These are phyloP conservation scores for Puccinia triticina DNA, from an alignment of 1,284 basidiomycete genomes.

Conservation along the genomic window DNA sequence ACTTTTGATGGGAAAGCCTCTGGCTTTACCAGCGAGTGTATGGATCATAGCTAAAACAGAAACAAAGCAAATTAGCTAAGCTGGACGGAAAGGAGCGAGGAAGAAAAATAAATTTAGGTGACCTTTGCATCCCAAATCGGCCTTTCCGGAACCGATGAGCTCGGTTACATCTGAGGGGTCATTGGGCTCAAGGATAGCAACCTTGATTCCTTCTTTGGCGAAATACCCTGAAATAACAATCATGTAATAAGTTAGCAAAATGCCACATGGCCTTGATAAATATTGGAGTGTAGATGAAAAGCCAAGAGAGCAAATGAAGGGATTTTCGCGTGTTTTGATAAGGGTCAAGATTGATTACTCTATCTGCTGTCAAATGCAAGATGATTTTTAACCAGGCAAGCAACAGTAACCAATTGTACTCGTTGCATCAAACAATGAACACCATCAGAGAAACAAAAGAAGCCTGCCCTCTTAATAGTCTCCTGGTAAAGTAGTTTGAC, in stretches of 20 bases:
- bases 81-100: background rate
- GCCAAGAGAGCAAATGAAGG: no score
- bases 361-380: no score
- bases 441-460: no score
- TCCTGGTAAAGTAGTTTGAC: background rate
- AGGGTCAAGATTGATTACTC: no score
- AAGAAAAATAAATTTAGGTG: background rate
- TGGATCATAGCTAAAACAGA: constrained; percentile 56
- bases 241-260: no score
- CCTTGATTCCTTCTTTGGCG: constrained; percentile 60
- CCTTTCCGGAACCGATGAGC: constrained; percentile 61
- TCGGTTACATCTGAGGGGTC: constrained; percentile 62
- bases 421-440: no score
- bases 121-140: constrained; percentile 61
- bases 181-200: constrained; percentile 61
- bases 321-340: no score
- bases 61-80: background rate
- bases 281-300: no score
- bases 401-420: no score
- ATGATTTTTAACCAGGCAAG: no score
- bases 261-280: no score
- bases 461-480: background rate
- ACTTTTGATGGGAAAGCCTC: constrained; percentile 60
- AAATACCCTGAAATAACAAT: constrained; percentile 54
- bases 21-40: constrained; percentile 61